Conservation (phyloP, 2,329 filamentous ascomycete species). For the Monosporascus sp. region DNA sequence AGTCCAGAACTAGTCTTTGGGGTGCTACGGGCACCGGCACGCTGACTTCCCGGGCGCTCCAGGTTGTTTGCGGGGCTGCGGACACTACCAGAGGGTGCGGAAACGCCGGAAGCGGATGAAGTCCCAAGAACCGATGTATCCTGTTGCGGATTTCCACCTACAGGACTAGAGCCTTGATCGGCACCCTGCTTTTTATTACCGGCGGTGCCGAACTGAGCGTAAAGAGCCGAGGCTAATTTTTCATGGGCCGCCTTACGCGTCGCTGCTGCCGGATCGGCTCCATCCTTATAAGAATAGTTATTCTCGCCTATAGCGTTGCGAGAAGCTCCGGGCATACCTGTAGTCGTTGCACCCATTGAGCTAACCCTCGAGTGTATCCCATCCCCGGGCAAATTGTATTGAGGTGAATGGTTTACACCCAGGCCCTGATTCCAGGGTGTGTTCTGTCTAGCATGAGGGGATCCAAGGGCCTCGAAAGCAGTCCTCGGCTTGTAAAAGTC, state of each 20-base stretch:
- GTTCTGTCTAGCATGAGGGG: slow-evolving; percentile 18
- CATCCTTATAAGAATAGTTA: slow-evolving; percentile 1
- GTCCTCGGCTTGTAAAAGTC: slow-evolving; percentile 19
- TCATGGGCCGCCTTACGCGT: slow-evolving; percentile 23
- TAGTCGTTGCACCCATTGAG: not conserved
- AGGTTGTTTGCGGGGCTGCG: slow-evolving; percentile 8
- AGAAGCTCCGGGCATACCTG: not conserved
- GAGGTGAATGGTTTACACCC: not conserved
- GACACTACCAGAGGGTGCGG: slow-evolving; percentile 5
- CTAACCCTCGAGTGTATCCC: not conserved
- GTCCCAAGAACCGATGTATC: slow-evolving; percentile 6
- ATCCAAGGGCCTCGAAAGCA: slow-evolving; percentile 13
- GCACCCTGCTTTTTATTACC: slow-evolving; percentile 6
- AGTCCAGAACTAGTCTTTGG: slow-evolving; percentile 11
- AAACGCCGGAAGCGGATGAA: slow-evolving; percentile 1
- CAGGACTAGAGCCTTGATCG: slow-evolving; percentile 2
- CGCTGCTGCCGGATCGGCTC: slow-evolving; percentile 8
- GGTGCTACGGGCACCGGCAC: not conserved
- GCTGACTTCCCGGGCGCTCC: slow-evolving; percentile 13
- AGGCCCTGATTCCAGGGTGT: slow-evolving; percentile 6
- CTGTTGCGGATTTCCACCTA: slow-evolving; percentile 6
- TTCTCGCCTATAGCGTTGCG: slow-evolving; percentile 1
- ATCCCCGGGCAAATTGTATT: not conserved
- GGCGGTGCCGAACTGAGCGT: slow-evolving; percentile 19
- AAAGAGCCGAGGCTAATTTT: slow-evolving; percentile 17